Conservation (phyloP, 345 rosid species). For the Linum tenue region DNA sequence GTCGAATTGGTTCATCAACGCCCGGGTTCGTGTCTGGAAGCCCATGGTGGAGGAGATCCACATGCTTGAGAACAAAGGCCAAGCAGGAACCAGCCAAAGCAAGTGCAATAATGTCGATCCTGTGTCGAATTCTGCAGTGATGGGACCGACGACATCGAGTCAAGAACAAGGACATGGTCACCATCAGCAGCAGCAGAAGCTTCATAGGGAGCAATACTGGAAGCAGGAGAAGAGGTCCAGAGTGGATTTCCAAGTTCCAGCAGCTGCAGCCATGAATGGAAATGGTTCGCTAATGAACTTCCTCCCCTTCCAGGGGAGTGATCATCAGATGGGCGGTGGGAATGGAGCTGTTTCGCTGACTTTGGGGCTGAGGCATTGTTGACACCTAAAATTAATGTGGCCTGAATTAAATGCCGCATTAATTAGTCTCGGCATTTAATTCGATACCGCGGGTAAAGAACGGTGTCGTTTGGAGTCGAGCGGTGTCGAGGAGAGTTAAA, state of each 20-base stretch:
- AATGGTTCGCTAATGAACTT: slow-evolving; percentile 35
- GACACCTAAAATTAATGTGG: too few species aligned
- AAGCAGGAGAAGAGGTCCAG: slow-evolving; percentile 38
- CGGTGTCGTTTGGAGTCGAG: too few species aligned
- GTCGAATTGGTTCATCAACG: slow-evolving; percentile 62
- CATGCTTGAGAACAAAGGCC: slow-evolving; percentile 40
- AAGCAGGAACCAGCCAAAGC: slow-evolving; percentile 20
- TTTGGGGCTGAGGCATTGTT: slow-evolving; percentile 46
- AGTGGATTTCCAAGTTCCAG: slow-evolving; percentile 24
- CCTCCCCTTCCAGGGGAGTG: slow-evolving; percentile 28
- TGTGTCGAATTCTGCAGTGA: slow-evolving; percentile 16
- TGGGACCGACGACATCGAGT: background rate
- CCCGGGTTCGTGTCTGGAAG: slow-evolving; percentile 56
- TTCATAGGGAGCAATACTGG: slow-evolving; percentile 16
- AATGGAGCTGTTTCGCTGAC: slow-evolving; percentile 47
- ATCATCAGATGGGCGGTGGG: slow-evolving; percentile 21
- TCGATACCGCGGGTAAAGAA: too few species aligned
- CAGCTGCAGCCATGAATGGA: slow-evolving; percentile 4
- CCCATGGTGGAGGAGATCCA: slow-evolving; percentile 66
- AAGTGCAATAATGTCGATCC: slow-evolving; percentile 12
- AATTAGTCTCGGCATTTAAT: too few species aligned
- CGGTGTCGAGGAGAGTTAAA: too few species aligned
- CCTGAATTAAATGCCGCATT: too few species aligned
- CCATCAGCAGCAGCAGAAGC: slow-evolving; percentile 8
- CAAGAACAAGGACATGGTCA: background rate